Conservation (phyloP, 257 asterid species). For the Lantana camara region DNA sequence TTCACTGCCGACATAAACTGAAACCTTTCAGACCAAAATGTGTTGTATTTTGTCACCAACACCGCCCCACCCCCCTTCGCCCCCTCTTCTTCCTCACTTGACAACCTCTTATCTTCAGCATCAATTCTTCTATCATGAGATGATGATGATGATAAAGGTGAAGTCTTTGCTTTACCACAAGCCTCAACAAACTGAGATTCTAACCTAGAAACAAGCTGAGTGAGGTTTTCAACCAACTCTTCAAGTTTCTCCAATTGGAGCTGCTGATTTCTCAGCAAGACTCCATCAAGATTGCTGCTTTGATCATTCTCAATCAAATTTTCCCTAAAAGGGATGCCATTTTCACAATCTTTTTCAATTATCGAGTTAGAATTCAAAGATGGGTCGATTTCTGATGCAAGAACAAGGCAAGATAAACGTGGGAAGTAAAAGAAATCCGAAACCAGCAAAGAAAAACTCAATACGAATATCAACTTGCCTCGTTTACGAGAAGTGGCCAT, state of each 20-base stretch:
- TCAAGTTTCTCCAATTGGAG: conserved; percentile 71
- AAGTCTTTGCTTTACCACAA: conserved; percentile 27
- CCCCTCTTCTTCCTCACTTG: conserved; percentile 29
- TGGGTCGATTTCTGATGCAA: conserved; percentile 47
- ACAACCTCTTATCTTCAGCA: conserved; percentile 28
- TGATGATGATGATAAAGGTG: conserved; percentile 4
- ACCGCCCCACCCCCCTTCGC: conserved; percentile 29
- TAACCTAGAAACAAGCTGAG: conserved; percentile 60
- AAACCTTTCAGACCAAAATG: conserved; percentile 91
- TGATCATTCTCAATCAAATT: conserved; percentile 1
- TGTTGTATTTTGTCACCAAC: conserved; percentile 62
- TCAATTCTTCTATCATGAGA: conserved; percentile 25
- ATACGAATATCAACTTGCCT: conserved; percentile 45
- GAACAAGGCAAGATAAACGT: conserved; percentile 37
- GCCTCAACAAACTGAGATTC: conserved; percentile 54
- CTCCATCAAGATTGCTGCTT: conserved; percentile 26
- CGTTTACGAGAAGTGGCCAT: conserved; percentile 43
- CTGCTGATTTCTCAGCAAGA: conserved; percentile 48
- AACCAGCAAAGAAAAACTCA: conserved; percentile 31
- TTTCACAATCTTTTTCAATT: conserved; percentile 24
- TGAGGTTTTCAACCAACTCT: conserved; percentile 62
- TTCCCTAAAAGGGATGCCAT: conserved; percentile 24
- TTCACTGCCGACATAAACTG: conserved; percentile 90
- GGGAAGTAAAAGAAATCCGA: conserved; percentile 36
- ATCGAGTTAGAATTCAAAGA: conserved; percentile 30